A percentile compares a stretch with the other conserved stretches of the same genome.
phyloP scores from a whole-genome alignment of 2,329 filamentous ascomycete species.

The Alternaria atra region DNA sequence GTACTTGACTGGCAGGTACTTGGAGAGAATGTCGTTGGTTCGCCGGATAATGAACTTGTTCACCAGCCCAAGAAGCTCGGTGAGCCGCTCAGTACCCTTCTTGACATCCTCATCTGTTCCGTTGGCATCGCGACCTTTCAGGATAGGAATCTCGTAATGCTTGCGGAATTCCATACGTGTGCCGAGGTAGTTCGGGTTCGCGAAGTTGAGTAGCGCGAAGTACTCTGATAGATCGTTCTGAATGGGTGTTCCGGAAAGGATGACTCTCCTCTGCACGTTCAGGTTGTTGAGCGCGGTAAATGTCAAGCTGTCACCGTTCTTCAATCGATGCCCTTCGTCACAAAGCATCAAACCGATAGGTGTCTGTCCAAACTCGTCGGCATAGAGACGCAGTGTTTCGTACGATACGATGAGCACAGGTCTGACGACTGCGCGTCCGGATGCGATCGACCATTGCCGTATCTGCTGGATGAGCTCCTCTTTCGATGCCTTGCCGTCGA shows the following conservation, averaged over 20 bases:
- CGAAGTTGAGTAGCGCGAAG: slow-evolving; percentile 94
- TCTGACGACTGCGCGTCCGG: slow-evolving; percentile 85
- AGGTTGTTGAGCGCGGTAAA: slow-evolving; percentile 90
- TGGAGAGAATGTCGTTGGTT: slow-evolving; percentile 97
- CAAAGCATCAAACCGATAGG: slow-evolving; percentile 93
- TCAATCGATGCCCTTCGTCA: slow-evolving; percentile 94
- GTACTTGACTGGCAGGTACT: slow-evolving; percentile 97
- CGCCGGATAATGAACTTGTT: slow-evolving; percentile 99
- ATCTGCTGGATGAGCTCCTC: slow-evolving; percentile 90
- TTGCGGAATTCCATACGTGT: slow-evolving; percentile 92
- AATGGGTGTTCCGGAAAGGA: slow-evolving; percentile 95
- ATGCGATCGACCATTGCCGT: slow-evolving; percentile 92
- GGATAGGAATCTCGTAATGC: slow-evolving; percentile 89
- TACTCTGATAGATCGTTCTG: slow-evolving; percentile 99
- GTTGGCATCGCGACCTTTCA: slow-evolving; percentile 88
- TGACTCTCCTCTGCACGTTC: slow-evolving; percentile 90
- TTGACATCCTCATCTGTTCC: slow-evolving; percentile 83
- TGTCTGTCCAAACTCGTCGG: slow-evolving; percentile 87
- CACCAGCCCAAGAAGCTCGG: slow-evolving; percentile 82
- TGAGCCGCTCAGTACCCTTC: slow-evolving; percentile 82
- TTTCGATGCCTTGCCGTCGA: slow-evolving; percentile 95
- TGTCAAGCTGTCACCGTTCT: slow-evolving; percentile 95
- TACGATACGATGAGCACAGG: slow-evolving; percentile 98
- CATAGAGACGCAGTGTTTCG: slow-evolving; percentile 90
- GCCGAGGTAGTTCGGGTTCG: slow-evolving; percentile 90